Percentiles rank a stretch among this genome's conserved stretches.
phyloP scores from a whole-genome alignment of 129 eudicot genomes.

The Lonicera japonica region DNA sequence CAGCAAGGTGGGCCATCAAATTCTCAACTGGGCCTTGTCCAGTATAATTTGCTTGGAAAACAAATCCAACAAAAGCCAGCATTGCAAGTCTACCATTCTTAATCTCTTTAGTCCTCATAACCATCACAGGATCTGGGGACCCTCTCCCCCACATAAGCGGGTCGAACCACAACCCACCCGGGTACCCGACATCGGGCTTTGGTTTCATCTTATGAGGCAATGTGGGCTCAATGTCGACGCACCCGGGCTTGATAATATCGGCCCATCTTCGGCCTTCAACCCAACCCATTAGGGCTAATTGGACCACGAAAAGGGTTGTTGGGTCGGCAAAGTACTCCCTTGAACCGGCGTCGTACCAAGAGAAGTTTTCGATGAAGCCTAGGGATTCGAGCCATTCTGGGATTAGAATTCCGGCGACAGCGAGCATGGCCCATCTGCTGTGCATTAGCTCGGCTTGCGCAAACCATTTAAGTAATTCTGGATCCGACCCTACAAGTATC shows the following conservation, averaged over 20 bases:
- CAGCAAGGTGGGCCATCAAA: conserved; percentile 68
- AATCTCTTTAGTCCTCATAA: conserved; percentile 82
- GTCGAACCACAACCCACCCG: conserved; percentile 92
- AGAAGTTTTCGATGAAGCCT: conserved; percentile 56
- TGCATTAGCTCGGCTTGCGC: conserved; percentile 95
- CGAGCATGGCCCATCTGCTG: conserved; percentile 96
- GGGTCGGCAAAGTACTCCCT: conserved; percentile 83
- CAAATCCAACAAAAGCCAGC: conserved; percentile 81
- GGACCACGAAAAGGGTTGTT: conserved; percentile 67
- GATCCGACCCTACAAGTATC: conserved; percentile 60
- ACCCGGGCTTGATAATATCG: conserved; percentile 71
- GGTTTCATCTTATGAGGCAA: conserved; percentile 60
- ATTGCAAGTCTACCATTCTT: conserved; percentile 94
- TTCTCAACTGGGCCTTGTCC: conserved; percentile 90
- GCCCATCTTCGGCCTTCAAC: conserved; percentile 99
- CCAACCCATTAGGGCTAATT: conserved; percentile 83
- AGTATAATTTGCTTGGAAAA: conserved; percentile 80
- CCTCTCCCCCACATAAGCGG: conserved; percentile 92
- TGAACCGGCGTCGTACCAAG: conserved; percentile 79
- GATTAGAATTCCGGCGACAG: conserved; percentile 78
- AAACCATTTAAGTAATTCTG: conserved; percentile 74
- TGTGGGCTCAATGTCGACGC: conserved; percentile 73
- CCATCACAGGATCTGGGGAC: conserved; percentile 88
- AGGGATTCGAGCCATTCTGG: conserved; percentile 77
- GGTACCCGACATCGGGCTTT: conserved; percentile 87